Evolutionary conservation across 2,329 filamentous ascomycete genomes (phyloP), one percentile per base, ranked within the genome.

Genomic region (Aspergillus sp.): DNA sequence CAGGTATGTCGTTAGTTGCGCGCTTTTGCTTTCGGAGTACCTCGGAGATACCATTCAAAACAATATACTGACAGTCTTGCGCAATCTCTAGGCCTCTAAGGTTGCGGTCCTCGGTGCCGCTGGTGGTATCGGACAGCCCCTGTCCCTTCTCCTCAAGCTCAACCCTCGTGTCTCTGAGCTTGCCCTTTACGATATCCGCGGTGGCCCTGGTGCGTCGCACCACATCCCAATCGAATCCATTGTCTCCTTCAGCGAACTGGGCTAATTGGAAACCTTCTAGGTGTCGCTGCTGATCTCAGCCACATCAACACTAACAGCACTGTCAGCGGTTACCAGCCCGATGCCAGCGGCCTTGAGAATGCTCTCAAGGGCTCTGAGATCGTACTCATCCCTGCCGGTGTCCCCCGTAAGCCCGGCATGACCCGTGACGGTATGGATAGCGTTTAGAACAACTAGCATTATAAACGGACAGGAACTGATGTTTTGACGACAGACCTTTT

Each of bases 341-440:
- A 84, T 64, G 82, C 89, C 62, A 82, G 83, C 59, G 91, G 91
- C 72, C 89, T 98, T 63, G 85, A 85, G 70, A 84, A 84, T 65
- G 89, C 88, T 73, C 86, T 99, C 77, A 89, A 90, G 82, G 93
- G 85, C 75, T 83, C 92, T 73, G 92, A 98, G 80, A 88, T 99
- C 70, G 91, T 99, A 74, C 87, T 99, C 75, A 98, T 99, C 79
- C 95, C 95, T 74, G 95, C 95, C 73, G 95, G 95, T 85, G 93
- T 99, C 67, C 95, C 95, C 75, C 92, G 95, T 83, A 97, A 97
- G 87, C 95, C 95, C 77, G 95, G 95, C 81, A 99, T 99, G 95
- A 96, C 90, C 82, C 93, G 95, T 85, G 95, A 99, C 81, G 85
- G 85, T 87, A 81, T 62, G 79, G 15, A 39, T 49, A 36, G 15